Evolutionary conservation across 345 rosid genomes (phyloP).

Genomic region (Euphorbia peplus): DNA sequence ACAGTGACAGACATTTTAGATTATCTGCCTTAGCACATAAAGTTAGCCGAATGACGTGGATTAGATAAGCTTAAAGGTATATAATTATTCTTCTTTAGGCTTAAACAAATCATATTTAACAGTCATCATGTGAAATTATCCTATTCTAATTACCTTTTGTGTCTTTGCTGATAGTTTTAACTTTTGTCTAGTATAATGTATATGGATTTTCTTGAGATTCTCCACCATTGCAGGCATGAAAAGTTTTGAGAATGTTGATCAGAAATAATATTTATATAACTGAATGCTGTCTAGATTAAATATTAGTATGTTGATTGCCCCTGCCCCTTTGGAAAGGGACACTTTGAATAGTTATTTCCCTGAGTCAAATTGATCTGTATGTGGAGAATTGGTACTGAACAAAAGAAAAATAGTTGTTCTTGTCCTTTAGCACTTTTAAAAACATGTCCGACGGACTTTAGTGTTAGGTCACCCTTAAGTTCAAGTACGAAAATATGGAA

Average conservation of each 20-base stretch:
- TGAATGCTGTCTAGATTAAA: too few relatives aligned
- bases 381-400: slow-evolving; percentile 7
- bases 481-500: too few relatives aligned
- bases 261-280: background rate
- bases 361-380: slow-evolving; percentile 2
- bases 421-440: too few relatives aligned
- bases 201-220: slow-evolving; percentile 15
- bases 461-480: too few relatives aligned
- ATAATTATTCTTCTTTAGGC: background rate
- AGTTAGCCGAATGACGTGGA: slow-evolving; percentile 10
- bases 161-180: background rate
- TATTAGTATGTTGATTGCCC: slow-evolving; percentile 7
- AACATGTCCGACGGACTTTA: too few relatives aligned
- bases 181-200: background rate
- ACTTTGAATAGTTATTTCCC: background rate
- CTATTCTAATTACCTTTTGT: background rate
- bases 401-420: background rate
- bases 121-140: slow-evolving; percentile 12
- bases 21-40: slow-evolving; percentile 2
- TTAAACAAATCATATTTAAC: background rate
- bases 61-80: background rate
- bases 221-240: slow-evolving; percentile 7
- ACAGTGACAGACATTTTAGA: background rate
- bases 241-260: background rate
- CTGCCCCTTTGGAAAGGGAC: slow-evolving; percentile 8